Base-by-base conservation (phyloP, 768 basidiomycete species). In the Cytidiella melzeri region DNA sequence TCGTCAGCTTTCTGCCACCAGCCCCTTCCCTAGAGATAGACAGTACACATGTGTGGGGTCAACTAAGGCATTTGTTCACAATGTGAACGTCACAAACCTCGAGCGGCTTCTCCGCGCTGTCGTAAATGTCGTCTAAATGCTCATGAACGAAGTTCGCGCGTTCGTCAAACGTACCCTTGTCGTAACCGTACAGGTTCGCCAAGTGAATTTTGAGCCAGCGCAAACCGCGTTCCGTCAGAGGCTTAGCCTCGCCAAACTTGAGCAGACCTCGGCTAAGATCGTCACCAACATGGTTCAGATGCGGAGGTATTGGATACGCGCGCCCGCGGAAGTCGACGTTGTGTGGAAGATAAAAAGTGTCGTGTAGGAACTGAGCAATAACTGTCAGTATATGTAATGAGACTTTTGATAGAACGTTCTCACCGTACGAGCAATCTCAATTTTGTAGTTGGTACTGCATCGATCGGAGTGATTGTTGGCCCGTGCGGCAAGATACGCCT, bases 311-410 rank as follows among this genome's bases (percentile, higher is more conserved):
- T 10, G 96, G 95, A 63, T 99, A 99, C 0, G 95, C 92, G 45
- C 95, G 85, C 6, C 96, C 96, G 52, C 95, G 83, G 76, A 98
- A 99, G 67, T 99, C 96, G 58, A 97, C 73, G 65, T 96, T 97
- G 66, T 98, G 95, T 0, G 95, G 94, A 43, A 94, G 74, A 68
- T 92, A 98, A 64, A 98, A 84, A 0, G 71, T 80, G 57, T 96
- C 95, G 47, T 81, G 80, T 44, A 94, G 71, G 76, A 94, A 96
- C 84, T 91, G 50, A 41, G 42, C 38, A 24, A 52, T 43, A 55
- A 34, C 51, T 26, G 45, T 12, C 11, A 30, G 7, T 5, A 15
- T 7, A 5, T 21, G 4, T 12, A 18, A 27, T 3, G 39, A 23
- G 5, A 24, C 38, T 41, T 43, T 26, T 42, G 11, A 18, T 20